phyloP scores from a whole-genome alignment of 2,329 filamentous ascomycete species.

The Zasmidium angulare region DNA sequence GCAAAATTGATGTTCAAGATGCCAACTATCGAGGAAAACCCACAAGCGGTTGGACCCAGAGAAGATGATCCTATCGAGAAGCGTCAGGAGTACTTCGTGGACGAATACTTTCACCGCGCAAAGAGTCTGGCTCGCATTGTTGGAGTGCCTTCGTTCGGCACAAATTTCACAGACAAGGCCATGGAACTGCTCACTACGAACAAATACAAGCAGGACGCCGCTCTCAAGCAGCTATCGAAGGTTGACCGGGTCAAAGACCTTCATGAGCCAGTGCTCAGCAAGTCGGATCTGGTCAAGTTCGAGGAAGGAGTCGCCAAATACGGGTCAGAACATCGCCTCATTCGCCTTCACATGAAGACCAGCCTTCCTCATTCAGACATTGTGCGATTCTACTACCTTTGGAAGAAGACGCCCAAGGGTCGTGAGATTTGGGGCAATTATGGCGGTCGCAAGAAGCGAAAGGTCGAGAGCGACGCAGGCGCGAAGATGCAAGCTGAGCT shows the following conservation, averaged over 20 bases:
- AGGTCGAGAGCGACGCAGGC: slow-evolving; percentile 57
- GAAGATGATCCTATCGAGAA: slow-evolving; percentile 9
- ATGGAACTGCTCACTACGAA: slow-evolving; percentile 70
- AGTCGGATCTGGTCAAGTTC: slow-evolving; percentile 82
- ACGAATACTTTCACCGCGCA: slow-evolving; percentile 73
- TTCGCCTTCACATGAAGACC: slow-evolving; percentile 83
- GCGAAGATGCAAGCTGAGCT: slow-evolving; percentile 87
- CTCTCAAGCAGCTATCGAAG: slow-evolving; percentile 68
- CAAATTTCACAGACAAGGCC: slow-evolving; percentile 85
- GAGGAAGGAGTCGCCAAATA: slow-evolving; percentile 88
- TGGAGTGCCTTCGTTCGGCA: slow-evolving; percentile 72
- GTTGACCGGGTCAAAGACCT: slow-evolving; percentile 69
- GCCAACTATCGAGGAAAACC: slow-evolving; percentile 28
- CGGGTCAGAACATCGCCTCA: slow-evolving; percentile 81
- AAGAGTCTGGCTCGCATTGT: slow-evolving; percentile 64
- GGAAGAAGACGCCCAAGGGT: slow-evolving; percentile 91
- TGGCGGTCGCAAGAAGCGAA: slow-evolving; percentile 84
- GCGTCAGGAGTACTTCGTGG: slow-evolving; percentile 59
- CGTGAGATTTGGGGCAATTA: slow-evolving; percentile 88
- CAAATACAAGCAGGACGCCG: slow-evolving; percentile 68
- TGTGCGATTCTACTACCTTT: slow-evolving; percentile 93
- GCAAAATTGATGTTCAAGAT: slow-evolving; percentile 77
- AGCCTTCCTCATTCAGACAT: slow-evolving; percentile 71
- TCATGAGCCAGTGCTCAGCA: slow-evolving; percentile 78
- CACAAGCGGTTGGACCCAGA: slow-evolving; percentile 18